Evolutionary conservation across 2,329 filamentous ascomycete species (phyloP), one percentile per base, ranked within the genome.

Genomic region (Fusarium sp.): DNA sequence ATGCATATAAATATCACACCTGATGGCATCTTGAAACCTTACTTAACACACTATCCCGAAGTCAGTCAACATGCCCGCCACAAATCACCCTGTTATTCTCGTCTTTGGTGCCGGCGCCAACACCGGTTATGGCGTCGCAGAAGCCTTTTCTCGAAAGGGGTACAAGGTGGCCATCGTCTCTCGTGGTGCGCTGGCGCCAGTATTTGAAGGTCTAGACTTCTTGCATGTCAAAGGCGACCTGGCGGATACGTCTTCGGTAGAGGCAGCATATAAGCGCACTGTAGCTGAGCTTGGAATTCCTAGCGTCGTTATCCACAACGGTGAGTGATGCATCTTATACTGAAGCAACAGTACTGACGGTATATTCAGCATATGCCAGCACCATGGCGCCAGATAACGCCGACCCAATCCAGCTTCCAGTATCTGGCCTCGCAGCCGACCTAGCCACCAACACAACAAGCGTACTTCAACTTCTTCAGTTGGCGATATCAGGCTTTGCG

Each of bases 61-160:
- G 13, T 16, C 13, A 52, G 27, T n/a, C 47, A 56, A 9, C 31
- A 57, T 57, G 52, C 36, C 52, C 20, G 13, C 31, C 13, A 6
- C 31, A n/a, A 22, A 35, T 25, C 7, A 35, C 13, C 38, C 52
- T 9, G 13, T 61, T 0, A 64, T 25, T 10, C 66, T 73, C 6
- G 64, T 73, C 13, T 63, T 73, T 6, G 70, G 70, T 3, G 66
- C 70, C 0, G 70, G 70, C 5, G 59, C 70, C n/a, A 68, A 61
- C 1, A 42, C 70, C 14, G 70, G 70, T 7, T 38, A 27, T n/a
- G 59, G 58, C 7, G 63, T 73, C 4, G 70, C 70, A 2, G 38
- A 74, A 16, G 45, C 66, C 3, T 63, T 73, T 6, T 16, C 14
- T 2, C 7, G 52, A 25, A 67, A 73, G 3, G 66, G 70, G 1